These are phyloP conservation scores for Bipolaris sorokiniana DNA, from an alignment of 2,329 filamentous ascomycete species.

Conservation along the genomic window DNA sequence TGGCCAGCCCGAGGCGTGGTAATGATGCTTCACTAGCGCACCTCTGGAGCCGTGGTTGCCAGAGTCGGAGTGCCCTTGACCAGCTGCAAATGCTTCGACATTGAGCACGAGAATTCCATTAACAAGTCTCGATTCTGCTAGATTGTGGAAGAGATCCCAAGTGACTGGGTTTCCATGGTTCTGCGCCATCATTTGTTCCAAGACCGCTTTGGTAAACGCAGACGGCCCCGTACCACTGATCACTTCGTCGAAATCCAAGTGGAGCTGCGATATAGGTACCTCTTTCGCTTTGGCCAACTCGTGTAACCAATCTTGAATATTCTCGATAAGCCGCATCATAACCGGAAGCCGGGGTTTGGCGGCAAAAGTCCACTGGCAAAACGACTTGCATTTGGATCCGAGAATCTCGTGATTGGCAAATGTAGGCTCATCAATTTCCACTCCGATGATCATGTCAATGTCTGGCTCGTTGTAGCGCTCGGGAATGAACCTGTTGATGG, in stretches of 20 bases:
- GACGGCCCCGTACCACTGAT: conserved; percentile 75
- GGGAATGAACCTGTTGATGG: conserved; percentile 65
- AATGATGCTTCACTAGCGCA: conserved; percentile 75
- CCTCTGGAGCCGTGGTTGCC: conserved; percentile 70
- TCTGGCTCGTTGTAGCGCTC: conserved; percentile 67
- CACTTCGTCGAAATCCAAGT: conserved; percentile 73
- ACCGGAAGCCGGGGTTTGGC: conserved; percentile 70
- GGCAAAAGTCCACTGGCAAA: conserved; percentile 79
- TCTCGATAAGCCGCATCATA: conserved; percentile 71
- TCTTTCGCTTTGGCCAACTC: conserved; percentile 65
- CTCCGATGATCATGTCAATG: conserved; percentile 72
- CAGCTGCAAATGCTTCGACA: conserved; percentile 74
- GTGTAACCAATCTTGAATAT: conserved; percentile 71
- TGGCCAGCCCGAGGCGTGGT: conserved; percentile 76
- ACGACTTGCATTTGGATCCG: conserved; percentile 71
- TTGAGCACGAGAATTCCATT: conserved; percentile 70
- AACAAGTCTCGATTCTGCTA: conserved; percentile 70
- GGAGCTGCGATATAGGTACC: conserved; percentile 64
- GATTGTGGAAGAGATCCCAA: conserved; percentile 70
- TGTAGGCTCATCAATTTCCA: conserved; percentile 73
- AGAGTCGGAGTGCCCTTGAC: conserved; percentile 74
- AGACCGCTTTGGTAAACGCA: conserved; percentile 69
- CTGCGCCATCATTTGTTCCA: conserved; percentile 66
- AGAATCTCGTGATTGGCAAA: conserved; percentile 69
- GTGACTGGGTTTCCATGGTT: conserved; percentile 56